phyloP scores from a whole-genome alignment of 208 protist species.

The Leishmania lainsoni region DNA sequence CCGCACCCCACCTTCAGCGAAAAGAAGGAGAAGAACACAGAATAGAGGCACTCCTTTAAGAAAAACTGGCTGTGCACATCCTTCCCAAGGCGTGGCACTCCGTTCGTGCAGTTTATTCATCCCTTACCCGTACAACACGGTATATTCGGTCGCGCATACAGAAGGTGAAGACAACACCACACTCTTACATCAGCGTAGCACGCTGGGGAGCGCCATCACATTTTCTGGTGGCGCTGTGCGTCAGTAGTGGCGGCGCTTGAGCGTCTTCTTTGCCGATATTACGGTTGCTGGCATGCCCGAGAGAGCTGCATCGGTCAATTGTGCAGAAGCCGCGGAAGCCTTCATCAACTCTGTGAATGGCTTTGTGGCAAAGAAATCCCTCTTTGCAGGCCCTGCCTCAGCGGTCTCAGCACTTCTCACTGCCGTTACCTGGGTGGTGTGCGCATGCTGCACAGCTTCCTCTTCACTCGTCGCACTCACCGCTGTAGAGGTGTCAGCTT shows the following conservation, averaged over 20 bases:
- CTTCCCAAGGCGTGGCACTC: no score
- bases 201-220: background rate
- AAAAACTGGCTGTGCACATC: background rate
- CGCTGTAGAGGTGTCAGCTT: background rate
- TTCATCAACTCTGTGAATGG: constrained; percentile 22
- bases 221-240: no score
- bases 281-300: background rate
- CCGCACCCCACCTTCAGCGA: background rate
- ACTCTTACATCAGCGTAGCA: background rate
- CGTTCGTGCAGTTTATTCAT: background rate
- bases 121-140: background rate
- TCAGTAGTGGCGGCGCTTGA: constrained; percentile 28
- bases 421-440: background rate
- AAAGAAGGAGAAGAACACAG: background rate
- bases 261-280: constrained; percentile 18
- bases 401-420: background rate
- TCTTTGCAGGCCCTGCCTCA: background rate
- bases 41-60: background rate
- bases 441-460: no score
- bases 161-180: background rate
- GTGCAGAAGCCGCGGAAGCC: background rate
- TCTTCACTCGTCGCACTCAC: background rate
- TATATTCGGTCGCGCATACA: background rate
- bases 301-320: background rate
- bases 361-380: constrained; percentile 5